Percentiles rank a stretch among this genome's conserved stretches.
These are phyloP conservation scores for Carpinus viminea DNA, from an alignment of 306 rosid species.

Conservation along the genomic window DNA sequence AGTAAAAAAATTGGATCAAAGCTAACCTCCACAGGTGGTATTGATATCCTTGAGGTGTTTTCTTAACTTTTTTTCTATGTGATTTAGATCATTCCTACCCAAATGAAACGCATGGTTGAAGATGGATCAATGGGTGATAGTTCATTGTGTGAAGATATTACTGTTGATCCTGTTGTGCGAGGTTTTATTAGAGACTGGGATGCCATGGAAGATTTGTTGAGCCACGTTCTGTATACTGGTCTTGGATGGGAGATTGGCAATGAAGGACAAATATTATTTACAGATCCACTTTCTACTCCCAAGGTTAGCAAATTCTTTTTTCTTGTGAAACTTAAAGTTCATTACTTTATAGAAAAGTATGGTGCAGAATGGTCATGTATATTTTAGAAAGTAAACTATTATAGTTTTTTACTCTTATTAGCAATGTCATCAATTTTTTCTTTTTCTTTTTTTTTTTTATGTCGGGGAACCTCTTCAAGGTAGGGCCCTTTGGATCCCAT, in stretches of 20 bases:
- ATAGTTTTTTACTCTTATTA: background rate
- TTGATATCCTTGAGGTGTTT: background rate
- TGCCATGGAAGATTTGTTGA: conserved; percentile 93
- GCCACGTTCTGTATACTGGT: conserved; percentile 78
- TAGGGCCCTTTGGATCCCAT: too few species aligned
- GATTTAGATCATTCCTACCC: conserved; percentile 85
- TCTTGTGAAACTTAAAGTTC: background rate
- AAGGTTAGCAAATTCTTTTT: conserved; percentile 50
- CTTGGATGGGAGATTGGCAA: conserved; percentile 99
- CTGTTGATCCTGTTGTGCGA: conserved; percentile 75
- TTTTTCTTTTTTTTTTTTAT: too few species aligned
- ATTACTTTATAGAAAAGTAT: background rate
- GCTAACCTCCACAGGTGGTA: too few species aligned
- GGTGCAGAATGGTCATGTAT: background rate
- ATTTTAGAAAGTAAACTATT: background rate
- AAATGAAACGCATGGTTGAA: conserved; percentile 71
- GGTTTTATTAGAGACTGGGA: conserved; percentile 91
- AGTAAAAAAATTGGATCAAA: too few species aligned
- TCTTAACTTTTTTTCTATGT: background rate
- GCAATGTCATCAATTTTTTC: too few species aligned
- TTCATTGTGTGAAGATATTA: conserved; percentile 48
- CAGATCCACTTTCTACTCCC: conserved; percentile 94
- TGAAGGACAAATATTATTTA: conserved; percentile 90
- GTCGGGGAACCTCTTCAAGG: too few species aligned
- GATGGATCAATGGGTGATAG: conserved; percentile 53